phyloP scores from a whole-genome alignment of 768 basidiomycete species.

The Naganishia vaughanmartiniae region DNA sequence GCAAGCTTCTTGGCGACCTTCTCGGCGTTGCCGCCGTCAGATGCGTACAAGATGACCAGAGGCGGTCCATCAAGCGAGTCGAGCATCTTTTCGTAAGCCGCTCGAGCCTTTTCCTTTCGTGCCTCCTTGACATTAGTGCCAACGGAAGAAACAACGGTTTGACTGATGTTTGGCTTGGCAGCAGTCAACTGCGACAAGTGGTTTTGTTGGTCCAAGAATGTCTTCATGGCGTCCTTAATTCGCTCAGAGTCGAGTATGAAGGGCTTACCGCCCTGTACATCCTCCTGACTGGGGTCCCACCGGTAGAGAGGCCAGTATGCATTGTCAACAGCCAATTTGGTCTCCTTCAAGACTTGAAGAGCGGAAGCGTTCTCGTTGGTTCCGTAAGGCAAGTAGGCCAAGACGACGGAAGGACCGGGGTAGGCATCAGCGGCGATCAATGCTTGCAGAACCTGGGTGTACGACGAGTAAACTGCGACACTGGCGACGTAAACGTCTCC shows the following conservation, averaged over 20 bases:
- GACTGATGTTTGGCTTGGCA: slow-evolving; percentile 70
- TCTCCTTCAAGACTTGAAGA: slow-evolving; percentile 91
- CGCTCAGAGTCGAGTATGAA: slow-evolving; percentile 90
- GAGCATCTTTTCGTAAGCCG: slow-evolving; percentile 78
- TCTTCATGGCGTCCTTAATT: slow-evolving; percentile 86
- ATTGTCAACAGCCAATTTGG: slow-evolving; percentile 89
- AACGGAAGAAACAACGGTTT: slow-evolving; percentile 75
- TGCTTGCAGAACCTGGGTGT: slow-evolving; percentile 87
- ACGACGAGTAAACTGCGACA: slow-evolving; percentile 92
- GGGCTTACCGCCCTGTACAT: slow-evolving; percentile 61
- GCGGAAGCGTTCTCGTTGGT: slow-evolving; percentile 70
- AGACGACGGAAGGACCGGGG: slow-evolving; percentile 82
- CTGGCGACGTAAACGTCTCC: slow-evolving; percentile 95
- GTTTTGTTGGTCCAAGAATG: slow-evolving; percentile 94
- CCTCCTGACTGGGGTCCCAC: slow-evolving; percentile 88
- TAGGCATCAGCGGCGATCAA: slow-evolving; percentile 86
- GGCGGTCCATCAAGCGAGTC: slow-evolving; percentile 84
- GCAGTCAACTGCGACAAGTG: slow-evolving; percentile 90
- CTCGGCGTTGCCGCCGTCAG: slow-evolving; percentile 93
- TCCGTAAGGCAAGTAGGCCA: slow-evolving; percentile 88
- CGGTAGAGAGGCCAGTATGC: slow-evolving; percentile 98
- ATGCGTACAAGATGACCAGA: slow-evolving; percentile 84
- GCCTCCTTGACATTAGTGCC: slow-evolving; percentile 82
- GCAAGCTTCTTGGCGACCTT: slow-evolving; percentile 88
- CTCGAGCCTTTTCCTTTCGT: slow-evolving; percentile 73